A percentile compares a stretch with the other conserved stretches of the same genome.
Conservation (phyloP, 371 early-diverging fungal species). For the Fennellomyces sp. region DNA sequence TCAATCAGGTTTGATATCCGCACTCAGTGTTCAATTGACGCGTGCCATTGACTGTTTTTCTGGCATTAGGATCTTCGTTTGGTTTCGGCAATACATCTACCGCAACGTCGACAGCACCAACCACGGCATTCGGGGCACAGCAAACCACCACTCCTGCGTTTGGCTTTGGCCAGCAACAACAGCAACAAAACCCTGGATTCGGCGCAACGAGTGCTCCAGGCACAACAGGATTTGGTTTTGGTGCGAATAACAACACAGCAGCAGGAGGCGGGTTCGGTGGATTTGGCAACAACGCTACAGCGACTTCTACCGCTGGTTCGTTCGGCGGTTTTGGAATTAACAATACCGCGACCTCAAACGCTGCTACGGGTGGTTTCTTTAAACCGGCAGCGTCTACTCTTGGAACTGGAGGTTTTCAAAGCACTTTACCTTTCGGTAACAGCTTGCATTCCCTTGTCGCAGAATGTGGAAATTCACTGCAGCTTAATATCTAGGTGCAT, state of each 20-base stretch:
- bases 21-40: too few species aligned
- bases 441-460: too few species aligned
- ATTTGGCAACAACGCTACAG: not conserved
- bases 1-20: too few species aligned
- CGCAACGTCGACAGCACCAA: constrained; percentile 1
- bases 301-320: too few species aligned
- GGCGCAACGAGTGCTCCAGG: constrained; percentile 4
- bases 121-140: too few species aligned
- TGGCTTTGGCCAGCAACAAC: constrained; percentile 12
- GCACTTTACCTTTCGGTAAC: too few species aligned
- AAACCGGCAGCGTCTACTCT: too few species aligned
- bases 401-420: too few species aligned
- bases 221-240: constrained; percentile 20
- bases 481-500: too few species aligned
- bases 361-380: constrained; percentile 5
- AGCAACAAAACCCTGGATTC: constrained; percentile 9
- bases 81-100: constrained; percentile 6
- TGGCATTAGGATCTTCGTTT: too few species aligned
- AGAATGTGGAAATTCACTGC: too few species aligned
- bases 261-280: constrained; percentile 10
- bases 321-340: constrained; percentile 10
- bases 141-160: constrained; percentile 2
- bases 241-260: not conserved
- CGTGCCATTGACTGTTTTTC: too few species aligned
- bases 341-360: not conserved